Percentiles rank a stretch among this genome's conserved stretches.
Conservation (phyloP, 441 rosid genomes). For the Sinapis alba region DNA sequence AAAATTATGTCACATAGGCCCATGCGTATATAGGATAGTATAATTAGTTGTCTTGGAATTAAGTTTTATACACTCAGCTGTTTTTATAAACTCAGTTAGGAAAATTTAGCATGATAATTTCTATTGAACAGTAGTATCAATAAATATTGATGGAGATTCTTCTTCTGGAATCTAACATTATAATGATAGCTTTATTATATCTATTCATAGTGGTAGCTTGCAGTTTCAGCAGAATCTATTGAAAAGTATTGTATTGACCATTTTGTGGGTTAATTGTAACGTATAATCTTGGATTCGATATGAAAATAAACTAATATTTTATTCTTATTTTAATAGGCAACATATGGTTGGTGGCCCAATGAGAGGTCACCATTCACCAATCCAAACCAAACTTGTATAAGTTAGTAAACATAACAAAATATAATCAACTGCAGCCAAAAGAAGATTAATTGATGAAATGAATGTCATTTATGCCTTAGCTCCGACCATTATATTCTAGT, state of each 20-base stretch:
- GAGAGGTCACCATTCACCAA: conserved; percentile 38
- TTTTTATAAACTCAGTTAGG: background rate
- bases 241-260: conserved; percentile 27
- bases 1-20: conserved; percentile 28
- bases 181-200: background rate
- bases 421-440: background rate
- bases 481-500: background rate
- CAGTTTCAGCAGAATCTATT: conserved; percentile 41
- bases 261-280: conserved; percentile 36
- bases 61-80: conserved; percentile 24
- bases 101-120: background rate
- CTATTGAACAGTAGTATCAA: background rate
- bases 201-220: conserved; percentile 33
- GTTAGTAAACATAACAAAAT: background rate
- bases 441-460: background rate
- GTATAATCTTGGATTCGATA: conserved; percentile 36
- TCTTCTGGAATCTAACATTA: conserved; percentile 30
- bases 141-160: conserved; percentile 11
- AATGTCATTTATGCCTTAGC: background rate
- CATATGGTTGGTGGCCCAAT: conserved; percentile 40
- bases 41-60: conserved; percentile 38
- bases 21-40: conserved; percentile 40
- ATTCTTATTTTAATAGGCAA: conserved; percentile 7
- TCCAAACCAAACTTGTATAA: conserved; percentile 19
- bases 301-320: conserved; percentile 20